Conservation (phyloP, 2,329 filamentous ascomycete species). For the Phialocephala sp. region DNA sequence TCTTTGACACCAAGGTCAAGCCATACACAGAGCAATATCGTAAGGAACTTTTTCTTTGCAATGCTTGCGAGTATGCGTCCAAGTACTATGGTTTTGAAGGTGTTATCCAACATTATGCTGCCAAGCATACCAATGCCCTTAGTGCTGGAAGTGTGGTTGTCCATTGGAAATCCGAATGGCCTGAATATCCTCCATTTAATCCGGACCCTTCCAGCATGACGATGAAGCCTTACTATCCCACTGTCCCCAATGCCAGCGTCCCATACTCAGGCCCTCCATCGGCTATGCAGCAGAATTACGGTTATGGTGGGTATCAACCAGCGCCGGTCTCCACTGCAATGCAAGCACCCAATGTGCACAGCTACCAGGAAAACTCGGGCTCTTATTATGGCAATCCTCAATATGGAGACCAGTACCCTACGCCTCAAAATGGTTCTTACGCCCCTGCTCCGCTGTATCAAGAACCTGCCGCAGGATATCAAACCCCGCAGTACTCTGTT, state of each 20-base stretch:
- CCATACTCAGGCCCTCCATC: conserved; percentile 42
- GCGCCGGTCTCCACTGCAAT: conserved; percentile 34
- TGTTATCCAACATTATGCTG: conserved; percentile 81
- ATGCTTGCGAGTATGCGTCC: conserved; percentile 65
- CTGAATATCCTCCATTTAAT: conserved; percentile 73
- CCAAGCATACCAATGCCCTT: conserved; percentile 76
- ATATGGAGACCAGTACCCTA: conserved; percentile 43
- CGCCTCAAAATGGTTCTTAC: conserved; percentile 41
- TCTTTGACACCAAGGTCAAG: conserved; percentile 79
- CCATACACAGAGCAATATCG: conserved; percentile 68
- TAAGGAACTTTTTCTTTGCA: conserved; percentile 79
- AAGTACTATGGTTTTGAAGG: conserved; percentile 80
- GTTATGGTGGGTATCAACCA: conserved; percentile 43
- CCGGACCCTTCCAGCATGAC: conserved; percentile 56
- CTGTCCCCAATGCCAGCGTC: conserved; percentile 41
- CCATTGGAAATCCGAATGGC: conserved; percentile 83
- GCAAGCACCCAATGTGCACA: conserved; percentile 34
- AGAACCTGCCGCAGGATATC: conserved; percentile 36
- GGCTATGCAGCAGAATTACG: conserved; percentile 43
- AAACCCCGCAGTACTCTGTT: conserved; percentile 35
- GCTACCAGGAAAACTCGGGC: conserved; percentile 40
- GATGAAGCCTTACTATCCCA: conserved; percentile 43
- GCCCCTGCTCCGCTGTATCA: conserved; percentile 38
- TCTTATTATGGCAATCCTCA: conserved; percentile 46
- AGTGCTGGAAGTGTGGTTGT: conserved; percentile 76